A percentile compares a stretch with the other conserved stretches of the same genome.
These are phyloP conservation scores for Closterium sp. DNA, from an alignment of 139 green algal species.

Conservation along the genomic window DNA sequence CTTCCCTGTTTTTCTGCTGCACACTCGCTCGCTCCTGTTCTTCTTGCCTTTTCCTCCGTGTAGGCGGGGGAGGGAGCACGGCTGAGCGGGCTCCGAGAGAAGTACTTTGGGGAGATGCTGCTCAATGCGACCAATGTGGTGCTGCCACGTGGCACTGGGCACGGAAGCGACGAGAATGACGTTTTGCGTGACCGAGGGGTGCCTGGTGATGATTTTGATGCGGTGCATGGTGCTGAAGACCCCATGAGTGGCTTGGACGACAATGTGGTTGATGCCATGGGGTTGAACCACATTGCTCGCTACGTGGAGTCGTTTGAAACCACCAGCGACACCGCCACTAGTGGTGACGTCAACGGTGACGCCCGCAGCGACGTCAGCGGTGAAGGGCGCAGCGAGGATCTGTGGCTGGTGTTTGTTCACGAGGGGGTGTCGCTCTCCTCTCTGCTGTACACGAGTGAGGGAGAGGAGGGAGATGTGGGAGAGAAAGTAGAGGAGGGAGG, in stretches of 20 bases:
- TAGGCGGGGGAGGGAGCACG: background rate
- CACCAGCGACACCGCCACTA: background rate
- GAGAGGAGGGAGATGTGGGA: background rate
- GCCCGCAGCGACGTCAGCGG: too few relatives aligned
- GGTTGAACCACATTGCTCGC: background rate
- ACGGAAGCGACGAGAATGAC: background rate
- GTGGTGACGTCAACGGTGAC: too few relatives aligned
- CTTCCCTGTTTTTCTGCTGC: background rate
- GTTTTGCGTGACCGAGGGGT: too few relatives aligned
- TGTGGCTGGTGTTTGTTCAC: background rate
- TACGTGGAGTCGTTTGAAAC: background rate
- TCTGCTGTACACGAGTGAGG: background rate
- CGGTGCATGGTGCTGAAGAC: too few relatives aligned
- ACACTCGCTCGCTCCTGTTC: background rate
- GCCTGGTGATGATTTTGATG: too few relatives aligned
- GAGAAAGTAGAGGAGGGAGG: background rate
- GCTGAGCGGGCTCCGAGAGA: background rate
- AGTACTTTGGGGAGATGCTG: background rate
- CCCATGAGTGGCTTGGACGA: background rate
- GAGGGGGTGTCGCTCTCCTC: background rate
- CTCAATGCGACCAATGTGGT: background rate
- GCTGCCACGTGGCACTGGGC: background rate
- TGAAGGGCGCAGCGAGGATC: background rate
- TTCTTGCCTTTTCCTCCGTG: background rate
- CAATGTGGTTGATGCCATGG: background rate